Base-by-base conservation (phyloP, 148 eudicot genomes). In the Limonium bicolor region DNA sequence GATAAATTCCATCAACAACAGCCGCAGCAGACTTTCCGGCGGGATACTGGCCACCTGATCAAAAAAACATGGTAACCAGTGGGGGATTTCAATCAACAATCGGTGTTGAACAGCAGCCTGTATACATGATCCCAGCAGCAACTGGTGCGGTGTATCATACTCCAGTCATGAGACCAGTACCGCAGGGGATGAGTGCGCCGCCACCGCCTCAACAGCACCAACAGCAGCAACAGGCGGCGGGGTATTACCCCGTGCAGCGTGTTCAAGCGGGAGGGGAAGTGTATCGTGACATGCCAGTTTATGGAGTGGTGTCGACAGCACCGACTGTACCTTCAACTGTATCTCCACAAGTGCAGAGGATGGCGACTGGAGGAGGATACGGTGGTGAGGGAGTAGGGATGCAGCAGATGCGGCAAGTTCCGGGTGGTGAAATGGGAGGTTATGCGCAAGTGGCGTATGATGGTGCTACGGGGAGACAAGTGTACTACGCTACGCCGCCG, bases 121-220 rank as follows among this genome's bases (percentile, higher is more conserved):
- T 82, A 3, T 86, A 82, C 63, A 73, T 86, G 73, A 62, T 86
- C 27, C 87, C 29, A 48, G 6, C 17, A 11, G 37, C 23, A 2
- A 13, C 17, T 2, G 36, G 26, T 11, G 48, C 23, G 9, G 24
- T 21, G 3, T 48, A 48, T 16, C 39, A 48, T 31, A 48, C 29
- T 32, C 26, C 51, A 7, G 10, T 38, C 9, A 13, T 48, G 8
- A 20, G 11, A 5, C 37, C 13, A 26, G 14, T 48, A 5, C n/a
- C n/a, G n/a, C n/a, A n/a, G n/a, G n/a, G n/a, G n/a, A 0, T 14
- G 14, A 25, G 39, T 17, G 29, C 15, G 16, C 31, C 47, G 13
- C 28, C 46, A 6, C 27, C 4, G 12, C 15, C 36, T 22, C 26
- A 27, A 0, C 51, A 48, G 20, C n/a, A n/a, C n/a, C n/a, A n/a